These are phyloP conservation scores for Hypomontagnella submonticulosa DNA, from an alignment of 495 filamentous ascomycete species.

Conservation along the genomic window DNA sequence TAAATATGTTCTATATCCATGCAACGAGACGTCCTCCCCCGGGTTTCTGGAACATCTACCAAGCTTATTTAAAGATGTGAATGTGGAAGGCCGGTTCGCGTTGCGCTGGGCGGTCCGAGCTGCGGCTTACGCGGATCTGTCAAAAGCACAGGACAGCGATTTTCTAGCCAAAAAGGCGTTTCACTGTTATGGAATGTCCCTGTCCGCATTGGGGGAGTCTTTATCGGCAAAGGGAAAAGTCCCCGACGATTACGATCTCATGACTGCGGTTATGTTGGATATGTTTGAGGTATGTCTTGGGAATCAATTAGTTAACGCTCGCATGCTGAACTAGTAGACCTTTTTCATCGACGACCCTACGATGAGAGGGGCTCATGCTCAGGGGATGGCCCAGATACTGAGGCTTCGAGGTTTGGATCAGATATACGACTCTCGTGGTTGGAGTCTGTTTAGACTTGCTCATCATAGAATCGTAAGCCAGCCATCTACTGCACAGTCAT, in stretches of 20 bases:
- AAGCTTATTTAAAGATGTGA: constrained; percentile 48
- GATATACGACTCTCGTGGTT: constrained; percentile 45
- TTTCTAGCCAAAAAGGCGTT: constrained; percentile 41
- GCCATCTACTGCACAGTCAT: neutral
- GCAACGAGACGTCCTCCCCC: constrained; percentile 46
- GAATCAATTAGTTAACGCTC: neutral
- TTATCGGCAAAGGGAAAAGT: constrained; percentile 31
- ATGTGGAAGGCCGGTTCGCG: constrained; percentile 47
- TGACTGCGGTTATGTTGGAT: constrained; percentile 53
- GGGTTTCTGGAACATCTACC: constrained; percentile 53
- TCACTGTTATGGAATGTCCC: constrained; percentile 49
- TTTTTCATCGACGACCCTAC: constrained; percentile 33
- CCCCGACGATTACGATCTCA: constrained; percentile 51
- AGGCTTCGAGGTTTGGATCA: constrained; percentile 45
- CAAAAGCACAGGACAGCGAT: constrained; percentile 34
- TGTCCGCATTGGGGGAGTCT: constrained; percentile 45
- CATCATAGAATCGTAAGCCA: constrained; percentile 48
- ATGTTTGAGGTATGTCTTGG: constrained; percentile 47
- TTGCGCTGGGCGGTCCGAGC: constrained; percentile 51
- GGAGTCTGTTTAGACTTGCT: constrained; percentile 49
- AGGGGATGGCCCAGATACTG: constrained; percentile 54
- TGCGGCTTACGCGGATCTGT: constrained; percentile 47
- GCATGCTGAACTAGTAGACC: constrained; percentile 35
- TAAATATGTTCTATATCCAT: constrained; percentile 52
- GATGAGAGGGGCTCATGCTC: constrained; percentile 44